Evolutionary conservation across 352 stramenopile species (phyloP).

Genomic region (Plasmopara muralis): DNA sequence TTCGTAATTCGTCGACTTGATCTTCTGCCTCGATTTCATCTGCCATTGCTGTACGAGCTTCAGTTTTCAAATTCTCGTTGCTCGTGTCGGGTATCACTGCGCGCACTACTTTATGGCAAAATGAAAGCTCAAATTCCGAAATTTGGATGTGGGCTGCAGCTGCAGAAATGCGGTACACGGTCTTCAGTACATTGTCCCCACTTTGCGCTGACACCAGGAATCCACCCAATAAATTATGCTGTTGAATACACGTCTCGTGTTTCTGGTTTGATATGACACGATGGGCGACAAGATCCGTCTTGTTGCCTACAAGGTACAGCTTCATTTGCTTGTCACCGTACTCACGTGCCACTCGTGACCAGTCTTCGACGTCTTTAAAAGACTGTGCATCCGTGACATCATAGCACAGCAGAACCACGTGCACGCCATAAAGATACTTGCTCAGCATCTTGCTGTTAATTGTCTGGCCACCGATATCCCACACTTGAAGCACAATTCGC

Average conservation of each 20-base stretch:
- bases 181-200: constrained; percentile 77
- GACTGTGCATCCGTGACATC: constrained; percentile 82
- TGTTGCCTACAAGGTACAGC: constrained; percentile 82
- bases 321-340: constrained; percentile 33
- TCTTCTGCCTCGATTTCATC: constrained; percentile 80
- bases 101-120: constrained; percentile 64
- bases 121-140: constrained; percentile 76
- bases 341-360: constrained; percentile 45
- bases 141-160: constrained; percentile 60
- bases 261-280: constrained; percentile 62
- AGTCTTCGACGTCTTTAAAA: constrained; percentile 78
- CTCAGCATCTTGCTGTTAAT: constrained; percentile 83
- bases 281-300: constrained; percentile 77
- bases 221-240: constrained; percentile 49
- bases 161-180: constrained; percentile 71
- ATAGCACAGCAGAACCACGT: constrained; percentile 82
- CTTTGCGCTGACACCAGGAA: constrained; percentile 82
- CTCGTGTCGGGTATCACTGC: constrained; percentile 33
- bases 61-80: constrained; percentile 20
- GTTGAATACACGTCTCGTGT: constrained; percentile 69
- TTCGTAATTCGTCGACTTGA: constrained; percentile 38
- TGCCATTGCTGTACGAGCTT: constrained; percentile 57
- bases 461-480: constrained; percentile 87
- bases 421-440: constrained; percentile 78
- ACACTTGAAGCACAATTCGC: constrained; percentile 73